Percentiles rank a stretch among this genome's conserved stretches.
phyloP scores from a whole-genome alignment of 176 grass and related monocot species.

The Coix lacrymajobi region DNA sequence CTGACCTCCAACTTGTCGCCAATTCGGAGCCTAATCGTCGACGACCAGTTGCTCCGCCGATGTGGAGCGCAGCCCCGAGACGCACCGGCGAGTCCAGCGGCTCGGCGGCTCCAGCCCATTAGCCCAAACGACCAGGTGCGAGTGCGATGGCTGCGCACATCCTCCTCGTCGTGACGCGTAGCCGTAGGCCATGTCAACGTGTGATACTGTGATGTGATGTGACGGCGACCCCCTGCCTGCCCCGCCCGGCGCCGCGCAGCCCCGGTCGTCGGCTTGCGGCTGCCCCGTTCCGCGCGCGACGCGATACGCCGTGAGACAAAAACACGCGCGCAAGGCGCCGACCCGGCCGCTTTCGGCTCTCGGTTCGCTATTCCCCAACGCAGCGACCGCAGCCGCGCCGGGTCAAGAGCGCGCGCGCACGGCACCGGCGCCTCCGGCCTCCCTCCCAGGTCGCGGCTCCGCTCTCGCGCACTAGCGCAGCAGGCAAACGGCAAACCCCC shows the following conservation, averaged over 20 bases:
- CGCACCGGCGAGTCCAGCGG: too few species aligned
- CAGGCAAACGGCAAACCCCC: not conserved
- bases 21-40: not conserved
- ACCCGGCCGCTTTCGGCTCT: not conserved
- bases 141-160: not conserved
- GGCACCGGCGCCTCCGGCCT: not conserved
- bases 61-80: not conserved
- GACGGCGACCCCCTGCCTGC: not conserved
- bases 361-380: not conserved
- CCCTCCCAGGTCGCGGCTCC: not conserved
- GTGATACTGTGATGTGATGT: too few species aligned
- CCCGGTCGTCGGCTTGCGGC: not conserved
- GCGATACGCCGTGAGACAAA: not conserved
- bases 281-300: not conserved
- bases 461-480: not conserved
- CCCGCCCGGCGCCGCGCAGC: not conserved
- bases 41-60: not conserved
- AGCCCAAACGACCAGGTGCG: not conserved
- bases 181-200: not conserved
- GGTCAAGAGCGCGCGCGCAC: constrained; percentile 8
- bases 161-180: not conserved
- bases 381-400: not conserved
- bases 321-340: not conserved
- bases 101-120: not conserved
- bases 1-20: not conserved